Conservation (phyloP, 1,284 basidiomycete genomes). For the Malassezia arunalokei region DNA sequence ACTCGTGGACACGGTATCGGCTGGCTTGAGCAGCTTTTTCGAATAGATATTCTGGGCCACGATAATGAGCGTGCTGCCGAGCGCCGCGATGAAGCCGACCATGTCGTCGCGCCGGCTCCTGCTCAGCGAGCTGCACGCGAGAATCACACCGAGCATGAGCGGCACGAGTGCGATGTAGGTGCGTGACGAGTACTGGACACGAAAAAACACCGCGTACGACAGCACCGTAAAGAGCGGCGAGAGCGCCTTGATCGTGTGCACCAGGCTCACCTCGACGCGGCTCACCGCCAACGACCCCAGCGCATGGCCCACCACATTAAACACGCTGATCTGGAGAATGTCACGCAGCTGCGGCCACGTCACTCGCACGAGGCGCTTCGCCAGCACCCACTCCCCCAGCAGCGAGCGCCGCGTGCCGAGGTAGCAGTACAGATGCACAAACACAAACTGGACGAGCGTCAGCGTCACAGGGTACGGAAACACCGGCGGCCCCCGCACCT, state of each 20-base stretch:
- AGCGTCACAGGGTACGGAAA: constrained; percentile 79
- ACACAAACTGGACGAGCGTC: constrained; percentile 94
- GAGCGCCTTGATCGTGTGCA: constrained; percentile 96
- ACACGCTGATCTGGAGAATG: constrained; percentile 82
- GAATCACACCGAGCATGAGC: constrained; percentile 88
- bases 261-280: constrained; percentile 87
- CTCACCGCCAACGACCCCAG: constrained; percentile 93
- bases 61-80: constrained; percentile 55
- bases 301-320: constrained; percentile 86
- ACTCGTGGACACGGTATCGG: constrained; percentile 49
- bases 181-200: constrained; percentile 76
- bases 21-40: constrained; percentile 72
- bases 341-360: constrained; percentile 59
- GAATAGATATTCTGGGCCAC: constrained; percentile 98
- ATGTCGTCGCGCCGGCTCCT: constrained; percentile 55
- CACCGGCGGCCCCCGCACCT: constrained; percentile 46
- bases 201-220: constrained; percentile 80
- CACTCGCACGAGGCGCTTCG: constrained; percentile 52
- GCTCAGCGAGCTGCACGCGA: constrained; percentile 85
- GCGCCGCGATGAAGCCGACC: constrained; percentile 22
- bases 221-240: constrained; percentile 93
- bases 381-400: constrained; percentile 20
- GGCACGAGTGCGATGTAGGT: constrained; percentile 92
- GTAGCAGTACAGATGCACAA: constrained; percentile 74
- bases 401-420: constrained; percentile 47